Evolutionary conservation across 371 early-diverging fungal species (phyloP).

Genomic region (Mortierella sp.): DNA sequence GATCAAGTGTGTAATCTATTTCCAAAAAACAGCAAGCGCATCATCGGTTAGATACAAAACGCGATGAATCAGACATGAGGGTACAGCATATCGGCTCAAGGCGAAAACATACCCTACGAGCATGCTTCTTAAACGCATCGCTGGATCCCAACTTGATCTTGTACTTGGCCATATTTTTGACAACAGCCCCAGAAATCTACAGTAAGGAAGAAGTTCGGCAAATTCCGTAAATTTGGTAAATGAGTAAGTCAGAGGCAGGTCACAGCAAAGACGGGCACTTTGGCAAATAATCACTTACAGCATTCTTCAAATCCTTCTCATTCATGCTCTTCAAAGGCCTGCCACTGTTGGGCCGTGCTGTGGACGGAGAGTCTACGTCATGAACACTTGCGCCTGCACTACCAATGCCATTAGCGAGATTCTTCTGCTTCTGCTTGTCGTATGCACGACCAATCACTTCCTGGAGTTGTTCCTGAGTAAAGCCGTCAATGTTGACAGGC

Average conservation of each 20-base stretch:
- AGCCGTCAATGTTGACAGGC: slow-evolving; percentile 57
- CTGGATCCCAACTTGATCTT: slow-evolving; percentile 65
- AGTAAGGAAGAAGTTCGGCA: not conserved
- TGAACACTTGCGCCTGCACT: slow-evolving; percentile 53
- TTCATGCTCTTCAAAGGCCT: slow-evolving; percentile 53
- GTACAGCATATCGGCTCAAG: too few relatives aligned
- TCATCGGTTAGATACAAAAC: not conserved
- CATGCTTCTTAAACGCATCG: slow-evolving; percentile 75
- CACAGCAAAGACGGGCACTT: too few relatives aligned
- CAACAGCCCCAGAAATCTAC: slow-evolving; percentile 69
- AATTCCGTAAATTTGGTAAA: too few relatives aligned
- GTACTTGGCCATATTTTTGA: slow-evolving; percentile 73
- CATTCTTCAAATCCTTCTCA: slow-evolving; percentile 62
- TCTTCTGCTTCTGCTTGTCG: slow-evolving; percentile 55
- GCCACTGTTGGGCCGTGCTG: slow-evolving; percentile 17
- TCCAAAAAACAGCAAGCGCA: too few relatives aligned
- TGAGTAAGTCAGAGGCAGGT: too few relatives aligned
- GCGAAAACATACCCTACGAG: slow-evolving; percentile 68
- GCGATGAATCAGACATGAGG: too few relatives aligned
- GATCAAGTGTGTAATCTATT: slow-evolving; percentile 68
- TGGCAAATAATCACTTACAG: slow-evolving; percentile 28
- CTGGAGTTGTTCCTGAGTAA: slow-evolving; percentile 61
- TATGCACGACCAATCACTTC: slow-evolving; percentile 63
- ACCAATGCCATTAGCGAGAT: slow-evolving; percentile 33
- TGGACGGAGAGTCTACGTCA: slow-evolving; percentile 56